A percentile compares a stretch with the other conserved stretches of the same genome.
Evolutionary conservation across 75 land plant genomes (phyloP).

Genomic region (Selaginella tamariscina): DNA sequence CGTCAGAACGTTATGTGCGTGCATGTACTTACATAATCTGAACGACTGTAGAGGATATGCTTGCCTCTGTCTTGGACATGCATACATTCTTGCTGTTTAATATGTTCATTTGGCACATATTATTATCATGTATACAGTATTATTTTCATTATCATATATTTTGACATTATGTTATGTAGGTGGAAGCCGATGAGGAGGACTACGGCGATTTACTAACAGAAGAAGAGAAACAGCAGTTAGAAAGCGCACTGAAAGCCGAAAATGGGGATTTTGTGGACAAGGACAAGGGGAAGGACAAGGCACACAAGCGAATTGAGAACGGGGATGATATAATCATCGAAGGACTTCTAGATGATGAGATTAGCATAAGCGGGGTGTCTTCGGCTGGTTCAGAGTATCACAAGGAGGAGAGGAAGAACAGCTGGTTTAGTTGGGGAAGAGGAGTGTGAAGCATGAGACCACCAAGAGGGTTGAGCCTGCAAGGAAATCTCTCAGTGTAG

Average conservation of each 20-base stretch:
- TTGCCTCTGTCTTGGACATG: too few relatives aligned
- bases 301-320: background rate
- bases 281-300: slow-evolving; percentile 39
- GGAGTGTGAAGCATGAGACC: slow-evolving; percentile 32
- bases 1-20: too few relatives aligned
- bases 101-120: too few relatives aligned
- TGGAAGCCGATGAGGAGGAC: slow-evolving; percentile 39
- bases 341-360: slow-evolving; percentile 18
- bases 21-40: slow-evolving; percentile 17
- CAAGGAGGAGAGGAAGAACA: slow-evolving; percentile 44
- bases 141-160: too few relatives aligned
- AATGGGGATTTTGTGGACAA: slow-evolving; percentile 40
- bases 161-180: too few relatives aligned
- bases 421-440: slow-evolving; percentile 88
- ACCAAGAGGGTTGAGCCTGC: slow-evolving; percentile 40
- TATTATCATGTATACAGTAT: too few relatives aligned
- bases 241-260: slow-evolving; percentile 52
- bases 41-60: slow-evolving; percentile 20
- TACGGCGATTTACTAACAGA: slow-evolving; percentile 63
- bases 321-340: background rate
- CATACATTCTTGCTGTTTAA: too few relatives aligned
- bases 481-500: slow-evolving; percentile 32
- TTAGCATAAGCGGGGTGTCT: slow-evolving; percentile 5
- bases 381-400: slow-evolving; percentile 6
- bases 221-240: slow-evolving; percentile 77